Percentiles rank a stretch among this genome's conserved stretches.
phyloP scores from a whole-genome alignment of 495 filamentous ascomycete species.

The Pseudoneurospora amorphoporcata region DNA sequence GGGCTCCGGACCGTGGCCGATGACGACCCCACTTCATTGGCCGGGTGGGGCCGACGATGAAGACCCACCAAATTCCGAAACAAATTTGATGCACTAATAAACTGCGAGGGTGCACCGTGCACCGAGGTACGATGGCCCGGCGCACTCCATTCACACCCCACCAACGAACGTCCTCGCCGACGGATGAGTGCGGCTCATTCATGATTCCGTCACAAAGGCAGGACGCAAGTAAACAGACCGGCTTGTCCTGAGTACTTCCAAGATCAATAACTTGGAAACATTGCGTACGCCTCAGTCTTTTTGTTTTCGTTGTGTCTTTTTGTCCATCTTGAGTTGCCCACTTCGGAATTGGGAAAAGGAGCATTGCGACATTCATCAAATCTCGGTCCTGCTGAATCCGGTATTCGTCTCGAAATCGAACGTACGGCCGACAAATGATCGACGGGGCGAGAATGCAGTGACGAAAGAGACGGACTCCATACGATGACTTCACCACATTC shows the following conservation, averaged over 20 bases:
- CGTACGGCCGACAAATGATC: background rate
- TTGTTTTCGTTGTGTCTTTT: background rate
- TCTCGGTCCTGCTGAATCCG: background rate
- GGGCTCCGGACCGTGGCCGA: background rate
- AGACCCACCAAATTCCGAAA: background rate
- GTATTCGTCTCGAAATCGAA: background rate
- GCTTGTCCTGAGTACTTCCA: background rate
- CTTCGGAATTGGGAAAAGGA: background rate
- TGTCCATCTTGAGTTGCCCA: background rate
- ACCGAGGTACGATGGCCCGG: background rate
- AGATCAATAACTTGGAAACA: background rate
- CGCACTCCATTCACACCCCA: background rate
- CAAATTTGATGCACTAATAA: background rate
- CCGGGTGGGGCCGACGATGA: background rate
- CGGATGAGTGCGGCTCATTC: background rate
- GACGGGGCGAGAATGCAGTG: background rate
- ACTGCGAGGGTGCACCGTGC: background rate
- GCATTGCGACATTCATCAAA: background rate
- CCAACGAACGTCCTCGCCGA: background rate
- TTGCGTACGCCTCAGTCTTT: background rate
- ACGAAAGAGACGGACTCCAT: background rate
- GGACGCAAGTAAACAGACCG: background rate
- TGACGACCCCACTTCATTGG: background rate
- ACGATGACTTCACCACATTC: background rate
- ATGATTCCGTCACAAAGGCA: background rate